Base-by-base conservation (phyloP, 2,329 filamentous ascomycete genomes). In the Macrophomina phaseolina region DNA sequence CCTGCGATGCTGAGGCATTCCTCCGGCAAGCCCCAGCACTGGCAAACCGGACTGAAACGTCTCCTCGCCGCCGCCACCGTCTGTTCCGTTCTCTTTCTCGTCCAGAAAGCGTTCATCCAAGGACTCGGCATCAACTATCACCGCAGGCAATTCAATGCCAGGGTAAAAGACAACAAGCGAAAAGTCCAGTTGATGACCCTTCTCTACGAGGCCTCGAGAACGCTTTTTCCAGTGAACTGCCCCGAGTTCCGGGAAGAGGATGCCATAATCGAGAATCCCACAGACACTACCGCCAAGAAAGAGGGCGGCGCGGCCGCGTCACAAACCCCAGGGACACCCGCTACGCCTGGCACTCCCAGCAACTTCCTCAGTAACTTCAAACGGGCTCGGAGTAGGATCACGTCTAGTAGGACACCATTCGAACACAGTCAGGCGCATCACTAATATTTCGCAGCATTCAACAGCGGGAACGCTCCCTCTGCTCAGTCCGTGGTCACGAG, bases 221-320 rank as follows among this genome's bases (percentile, higher is more conserved):
- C 89, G 5, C 84, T 98, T 61, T 99, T 98, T 75, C 95, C 95
- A 32, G 91, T 93, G 80, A 97, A 97, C 81, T 97, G 93, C 80
- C 85, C 84, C 30, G 94, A 98, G 73, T 98, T 99, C 73, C 84
- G 86, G 18, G 92, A 97, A 30, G 95, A 98, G 76, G 95, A 99
- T 78, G 91, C 94, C 75, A 84, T 93, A 73, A 97, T 99, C 76
- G 92, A 91, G 93, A 97, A 73, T 87, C 80, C 28, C 71, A 84
- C 49, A 78, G 93, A 88, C 70, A 82, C 92, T 18, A 82, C 84
- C 16, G 86, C 84, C 68, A 87, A 86, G 67, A 84, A 82, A 72
- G 73, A 7, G 61, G 74, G 79, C 46, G 82, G 84, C 75, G 79
- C 76, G 23, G 23, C 23, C 23, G 23, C 23, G 23, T 1, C 23